Percentiles rank a stretch among this genome's conserved stretches.
Evolutionary conservation across 2,329 filamentous ascomycete species (phyloP).

Genomic region (Purpureocillium lavendulum): DNA sequence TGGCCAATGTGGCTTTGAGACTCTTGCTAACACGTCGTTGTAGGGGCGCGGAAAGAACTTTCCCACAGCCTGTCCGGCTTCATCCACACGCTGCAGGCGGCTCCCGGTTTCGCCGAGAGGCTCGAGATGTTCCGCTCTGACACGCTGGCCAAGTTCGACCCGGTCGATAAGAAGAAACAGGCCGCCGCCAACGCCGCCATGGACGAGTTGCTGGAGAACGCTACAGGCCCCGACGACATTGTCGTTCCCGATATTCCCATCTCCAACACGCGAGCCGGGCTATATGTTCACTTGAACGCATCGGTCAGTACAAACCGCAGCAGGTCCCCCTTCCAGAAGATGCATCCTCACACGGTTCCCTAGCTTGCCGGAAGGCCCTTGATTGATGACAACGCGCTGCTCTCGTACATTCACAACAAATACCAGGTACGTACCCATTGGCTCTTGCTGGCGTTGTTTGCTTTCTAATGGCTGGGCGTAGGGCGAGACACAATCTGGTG

Average conservation of each 20-base stretch:
- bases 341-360: neutral
- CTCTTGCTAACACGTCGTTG: neutral
- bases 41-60: constrained; percentile 39
- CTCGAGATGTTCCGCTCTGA: constrained; percentile 51
- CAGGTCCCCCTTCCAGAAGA: neutral
- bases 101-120: constrained; percentile 43
- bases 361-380: constrained; percentile 75
- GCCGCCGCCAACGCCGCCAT: constrained; percentile 38
- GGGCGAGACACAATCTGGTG: constrained; percentile 69
- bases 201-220: constrained; percentile 49
- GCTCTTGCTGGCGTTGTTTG: neutral
- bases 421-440: constrained; percentile 55
- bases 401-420: constrained; percentile 74
- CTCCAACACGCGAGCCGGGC: constrained; percentile 67
- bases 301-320: constrained; percentile 44
- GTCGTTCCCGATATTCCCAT: constrained; percentile 57
- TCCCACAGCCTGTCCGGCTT: constrained; percentile 44
- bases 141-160: constrained; percentile 46
- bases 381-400: constrained; percentile 70
- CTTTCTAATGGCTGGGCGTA: constrained; percentile 21
- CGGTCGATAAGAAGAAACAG: constrained; percentile 42
- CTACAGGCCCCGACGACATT: constrained; percentile 46
- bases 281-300: constrained; percentile 81
- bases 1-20: too few relatives aligned
- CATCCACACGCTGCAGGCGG: constrained; percentile 47